Conservation (phyloP, 345 rosid genomes). For the Populus ilicifolia region DNA sequence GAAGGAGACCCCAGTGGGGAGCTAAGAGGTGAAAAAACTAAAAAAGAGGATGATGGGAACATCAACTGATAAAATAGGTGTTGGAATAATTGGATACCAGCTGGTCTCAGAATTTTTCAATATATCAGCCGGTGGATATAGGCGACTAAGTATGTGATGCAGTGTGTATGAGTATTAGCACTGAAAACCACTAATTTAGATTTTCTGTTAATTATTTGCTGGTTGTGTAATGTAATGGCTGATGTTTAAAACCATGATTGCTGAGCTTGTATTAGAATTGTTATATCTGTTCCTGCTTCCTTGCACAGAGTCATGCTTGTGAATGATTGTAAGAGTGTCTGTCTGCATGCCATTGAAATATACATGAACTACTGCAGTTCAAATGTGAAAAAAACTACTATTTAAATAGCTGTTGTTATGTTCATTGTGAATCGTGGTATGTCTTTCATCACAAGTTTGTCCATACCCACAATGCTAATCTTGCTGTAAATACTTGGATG, state of each 20-base stretch:
- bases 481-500: not conserved
- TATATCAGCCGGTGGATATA: not conserved
- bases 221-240: not conserved
- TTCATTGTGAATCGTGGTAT: too few relatives aligned
- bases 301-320: not conserved
- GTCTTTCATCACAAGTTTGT: not conserved
- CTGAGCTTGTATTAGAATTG: not conserved
- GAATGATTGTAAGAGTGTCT: not conserved
- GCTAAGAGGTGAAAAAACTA: not conserved
- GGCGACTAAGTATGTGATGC: not conserved
- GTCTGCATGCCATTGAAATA: not conserved
- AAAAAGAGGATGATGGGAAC: not conserved
- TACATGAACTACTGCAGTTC: not conserved
- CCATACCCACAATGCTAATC: not conserved
- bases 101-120: not conserved
- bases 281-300: not conserved
- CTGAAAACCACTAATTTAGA: not conserved
- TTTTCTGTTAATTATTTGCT: not conserved
- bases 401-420: not conserved
- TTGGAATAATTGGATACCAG: not conserved
- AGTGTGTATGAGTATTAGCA: not conserved
- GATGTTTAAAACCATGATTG: not conserved
- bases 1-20: not conserved
- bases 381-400: not conserved
- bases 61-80: not conserved